Conservation (phyloP, 257 asterid species). For the Forsythia viridissima region DNA sequence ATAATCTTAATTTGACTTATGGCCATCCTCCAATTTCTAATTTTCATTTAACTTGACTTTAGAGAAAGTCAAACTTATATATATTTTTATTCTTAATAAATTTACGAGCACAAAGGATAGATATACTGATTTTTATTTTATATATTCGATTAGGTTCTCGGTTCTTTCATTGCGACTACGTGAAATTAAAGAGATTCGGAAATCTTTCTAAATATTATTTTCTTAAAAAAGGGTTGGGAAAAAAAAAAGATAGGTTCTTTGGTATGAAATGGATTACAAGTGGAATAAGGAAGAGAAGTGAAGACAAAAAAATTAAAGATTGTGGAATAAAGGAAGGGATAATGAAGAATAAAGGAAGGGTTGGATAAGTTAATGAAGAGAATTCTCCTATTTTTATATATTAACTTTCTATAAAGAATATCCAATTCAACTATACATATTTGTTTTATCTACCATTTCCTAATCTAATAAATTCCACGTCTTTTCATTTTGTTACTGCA, state of each 20-base stretch:
- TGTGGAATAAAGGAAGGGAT: constrained; percentile 60
- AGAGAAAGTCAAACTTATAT: neutral
- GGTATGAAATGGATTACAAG: constrained; percentile 1
- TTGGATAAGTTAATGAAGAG: constrained; percentile 37
- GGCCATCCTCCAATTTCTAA: too few species aligned
- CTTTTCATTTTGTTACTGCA: constrained; percentile 6
- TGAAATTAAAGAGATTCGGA: too few species aligned
- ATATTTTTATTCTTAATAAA: too few species aligned
- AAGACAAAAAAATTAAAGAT: constrained; percentile 48
- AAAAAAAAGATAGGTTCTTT: neutral
- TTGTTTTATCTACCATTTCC: neutral
- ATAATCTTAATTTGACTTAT: too few species aligned
- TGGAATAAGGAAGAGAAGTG: constrained; percentile 25
- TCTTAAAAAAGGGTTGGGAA: neutral
- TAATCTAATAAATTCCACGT: neutral
- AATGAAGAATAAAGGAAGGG: constrained; percentile 49
- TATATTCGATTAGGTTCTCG: too few species aligned
- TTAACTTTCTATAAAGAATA: constrained; percentile 44
- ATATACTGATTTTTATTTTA: too few species aligned
- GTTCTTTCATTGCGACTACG: too few species aligned
- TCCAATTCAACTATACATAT: constrained; percentile 23
- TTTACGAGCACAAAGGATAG: too few species aligned
- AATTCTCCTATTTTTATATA: constrained; percentile 14
- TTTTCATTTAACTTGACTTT: neutral
- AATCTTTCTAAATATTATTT: too few species aligned